A percentile compares a stretch with the other conserved stretches of the same genome.
phyloP scores from a whole-genome alignment of 106 monocot genomes.

The Posidonia australis region DNA sequence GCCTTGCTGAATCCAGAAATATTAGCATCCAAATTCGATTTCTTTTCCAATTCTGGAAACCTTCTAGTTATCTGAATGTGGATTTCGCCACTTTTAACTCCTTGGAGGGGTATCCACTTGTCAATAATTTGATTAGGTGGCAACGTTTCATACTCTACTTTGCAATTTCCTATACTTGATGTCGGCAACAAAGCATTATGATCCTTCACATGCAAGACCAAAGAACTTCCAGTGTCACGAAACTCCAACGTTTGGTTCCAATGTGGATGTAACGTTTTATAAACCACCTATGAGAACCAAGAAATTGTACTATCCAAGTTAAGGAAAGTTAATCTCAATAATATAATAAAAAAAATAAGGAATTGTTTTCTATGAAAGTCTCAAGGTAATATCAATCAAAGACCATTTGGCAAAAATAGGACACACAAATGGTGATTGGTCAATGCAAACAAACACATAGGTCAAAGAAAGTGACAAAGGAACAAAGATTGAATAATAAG shows the following conservation, averaged over 20 bases:
- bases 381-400: too few species aligned
- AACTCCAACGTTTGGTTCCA: conserved; percentile 96
- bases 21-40: not conserved
- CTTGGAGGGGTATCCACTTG: conserved; percentile 92
- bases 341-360: not conserved
- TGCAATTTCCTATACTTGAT: conserved; percentile 65
- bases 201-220: conserved; percentile 80
- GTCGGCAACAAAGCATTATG: conserved; percentile 79
- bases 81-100: conserved; percentile 75
- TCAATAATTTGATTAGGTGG: conserved; percentile 57
- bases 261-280: conserved; percentile 72
- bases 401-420: too few species aligned
- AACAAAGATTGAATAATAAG: too few species aligned
- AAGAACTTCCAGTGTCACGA: conserved; percentile 53
- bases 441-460: too few species aligned
- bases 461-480: too few species aligned
- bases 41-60: conserved; percentile 2
- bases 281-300: conserved; percentile 53
- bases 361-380: too few species aligned
- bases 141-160: conserved; percentile 62
- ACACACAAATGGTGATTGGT: too few species aligned
- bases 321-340: not conserved
- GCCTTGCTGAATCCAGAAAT: not conserved
- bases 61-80: conserved; percentile 28
- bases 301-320: not conserved